phyloP scores from a whole-genome alignment of 768 basidiomycete genomes.

The Artomyces pyxidatus region DNA sequence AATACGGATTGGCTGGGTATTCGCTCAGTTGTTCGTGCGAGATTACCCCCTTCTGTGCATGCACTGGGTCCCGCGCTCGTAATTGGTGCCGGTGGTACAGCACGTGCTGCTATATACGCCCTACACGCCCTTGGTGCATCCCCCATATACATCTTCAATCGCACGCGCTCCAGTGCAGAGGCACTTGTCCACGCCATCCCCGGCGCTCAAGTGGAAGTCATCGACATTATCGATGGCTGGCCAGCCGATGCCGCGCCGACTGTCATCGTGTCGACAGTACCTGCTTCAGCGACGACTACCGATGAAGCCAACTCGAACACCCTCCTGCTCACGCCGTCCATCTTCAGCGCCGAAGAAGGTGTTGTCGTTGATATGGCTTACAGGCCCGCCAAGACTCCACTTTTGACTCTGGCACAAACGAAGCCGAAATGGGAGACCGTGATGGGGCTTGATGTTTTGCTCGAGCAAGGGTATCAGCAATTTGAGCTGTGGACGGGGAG shows the following conservation, averaged over 20 bases:
- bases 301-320: conserved; percentile 21
- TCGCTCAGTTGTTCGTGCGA: conserved; percentile 40
- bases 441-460: conserved; percentile 74
- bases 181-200: conserved; percentile 65
- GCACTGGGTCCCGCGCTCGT: conserved; percentile 57
- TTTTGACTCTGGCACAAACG: conserved; percentile 58
- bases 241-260: conserved; percentile 39
- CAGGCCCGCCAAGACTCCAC: conserved; percentile 76
- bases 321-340: conserved; percentile 43
- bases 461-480: conserved; percentile 86
- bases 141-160: conserved; percentile 81
- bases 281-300: conserved; percentile 52
- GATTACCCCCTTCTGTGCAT: conserved; percentile 29
- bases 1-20: conserved; percentile 98
- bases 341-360: conserved; percentile 57
- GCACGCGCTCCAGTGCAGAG: conserved; percentile 68
- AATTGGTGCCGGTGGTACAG: conserved; percentile 93
- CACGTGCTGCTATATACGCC: conserved; percentile 91
- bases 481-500: conserved; percentile 78
- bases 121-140: conserved; percentile 59
- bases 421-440: conserved; percentile 57
- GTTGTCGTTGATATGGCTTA: conserved; percentile 94
- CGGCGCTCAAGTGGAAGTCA: conserved; percentile 44
- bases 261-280: conserved; percentile 86
- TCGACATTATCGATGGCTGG: conserved; percentile 53